A percentile compares a stretch with the other conserved stretches of the same genome.
Conservation (phyloP, 305 asterid species). For the Fraxinus greggii region DNA sequence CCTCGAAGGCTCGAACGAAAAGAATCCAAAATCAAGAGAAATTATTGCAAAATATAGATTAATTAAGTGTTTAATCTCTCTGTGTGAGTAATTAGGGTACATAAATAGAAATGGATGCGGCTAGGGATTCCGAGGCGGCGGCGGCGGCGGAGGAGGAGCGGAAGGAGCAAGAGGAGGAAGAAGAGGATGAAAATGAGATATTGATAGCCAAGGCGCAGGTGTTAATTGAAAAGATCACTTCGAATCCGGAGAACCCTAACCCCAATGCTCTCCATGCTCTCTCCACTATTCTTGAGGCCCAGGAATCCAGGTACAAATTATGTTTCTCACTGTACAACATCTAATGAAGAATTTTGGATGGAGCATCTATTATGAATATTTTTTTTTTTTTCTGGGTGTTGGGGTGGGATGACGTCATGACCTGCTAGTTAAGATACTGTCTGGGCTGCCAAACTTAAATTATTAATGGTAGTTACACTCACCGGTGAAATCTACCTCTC, state of each 20-base stretch:
- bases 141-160: slow-evolving; percentile 30
- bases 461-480: neutral
- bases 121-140: slow-evolving; percentile 33
- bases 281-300: slow-evolving; percentile 72
- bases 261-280: slow-evolving; percentile 77
- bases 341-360: neutral
- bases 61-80: neutral
- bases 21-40: slow-evolving; percentile 12
- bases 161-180: slow-evolving; percentile 35
- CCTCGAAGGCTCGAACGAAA: slow-evolving; percentile 11
- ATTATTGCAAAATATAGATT: neutral
- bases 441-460: neutral
- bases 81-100: slow-evolving; percentile 1
- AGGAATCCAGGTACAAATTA: slow-evolving; percentile 63
- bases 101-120: slow-evolving; percentile 35
- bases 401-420: neutral
- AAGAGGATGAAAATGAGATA: slow-evolving; percentile 59
- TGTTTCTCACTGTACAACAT: slow-evolving; percentile 14
- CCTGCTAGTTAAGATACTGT: neutral
- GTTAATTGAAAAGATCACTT: slow-evolving; percentile 73
- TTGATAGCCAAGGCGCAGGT: slow-evolving; percentile 68
- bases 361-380: neutral
- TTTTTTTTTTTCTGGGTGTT: neutral
- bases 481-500: neutral
- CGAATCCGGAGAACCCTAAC: slow-evolving; percentile 78